Evolutionary conservation across 495 filamentous ascomycete species (phyloP), one percentile per base, ranked within the genome.

Genomic region (Talaromyces ruber): DNA sequence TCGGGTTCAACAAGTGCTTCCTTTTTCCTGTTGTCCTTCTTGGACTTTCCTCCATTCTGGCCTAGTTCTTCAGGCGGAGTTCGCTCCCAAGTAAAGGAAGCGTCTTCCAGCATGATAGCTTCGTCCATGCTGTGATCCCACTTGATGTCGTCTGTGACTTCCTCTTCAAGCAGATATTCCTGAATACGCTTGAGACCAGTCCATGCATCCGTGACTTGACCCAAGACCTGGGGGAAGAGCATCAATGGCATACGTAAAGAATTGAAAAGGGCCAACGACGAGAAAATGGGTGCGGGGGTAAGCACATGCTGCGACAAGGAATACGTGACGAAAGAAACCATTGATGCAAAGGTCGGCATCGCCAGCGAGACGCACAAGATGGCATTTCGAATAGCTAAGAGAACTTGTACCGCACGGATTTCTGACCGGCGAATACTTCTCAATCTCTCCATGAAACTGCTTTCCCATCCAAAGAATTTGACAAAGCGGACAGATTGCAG

Each of bases 391-490:
- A 95, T 88, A 3, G 88, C 82, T 28, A 97, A 76, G 18, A 98
- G 71, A 14, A 91, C 75, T 66, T 95, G 92, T 58, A 96, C 91
- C 4, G 86, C 82, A 12, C 77, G 72, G 66, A 98, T 90, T 69
- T 98, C 93, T 51, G 79, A 79, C 29, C 75, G 77, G 52, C 93
- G 84, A 58, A 93, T 88, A 21, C 85, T 79, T 55, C 81, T 79
- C 9, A 98, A 78, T 18, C 92, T 84, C n/a, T 81, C 76, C 4
- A 97, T 76, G 70, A 98, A 98, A 53, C 87, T 86, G 34, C 80
- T 85, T 67, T 98, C 93, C 93, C 93, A 98, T 7, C 90, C 93
- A 69, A 96, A 97, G 74, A 83, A 96, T 72, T 98, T 98, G 71
- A 98, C 92, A 67, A 98, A 97, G 18, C 92, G 83, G 52, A 97